Evolutionary conservation across 192 early-diverging fungal genomes (phyloP).

Genomic region (Pilaira anomala): DNA sequence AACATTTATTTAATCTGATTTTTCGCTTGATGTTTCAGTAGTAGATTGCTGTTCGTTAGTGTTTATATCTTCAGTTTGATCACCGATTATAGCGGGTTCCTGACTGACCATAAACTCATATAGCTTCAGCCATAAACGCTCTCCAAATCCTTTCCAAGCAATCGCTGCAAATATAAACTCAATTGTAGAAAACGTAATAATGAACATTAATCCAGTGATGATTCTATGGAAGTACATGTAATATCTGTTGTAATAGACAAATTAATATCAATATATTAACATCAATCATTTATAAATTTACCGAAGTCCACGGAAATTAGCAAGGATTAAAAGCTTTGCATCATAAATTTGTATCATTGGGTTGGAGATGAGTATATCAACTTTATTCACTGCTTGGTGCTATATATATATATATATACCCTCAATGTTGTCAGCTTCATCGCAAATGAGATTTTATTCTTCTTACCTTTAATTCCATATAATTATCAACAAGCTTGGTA

Average conservation of each 20-base stretch:
- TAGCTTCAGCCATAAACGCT: constrained; percentile 16
- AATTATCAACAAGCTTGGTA: constrained; percentile 29
- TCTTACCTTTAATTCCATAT: constrained; percentile 25
- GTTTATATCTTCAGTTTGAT: no score
- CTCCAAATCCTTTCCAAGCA: constrained; percentile 44
- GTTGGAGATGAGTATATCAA: constrained; percentile 41
- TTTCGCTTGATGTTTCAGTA: no score
- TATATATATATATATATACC: not conserved
- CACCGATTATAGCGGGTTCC: no score
- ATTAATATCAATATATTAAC: not conserved
- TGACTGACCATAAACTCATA: not conserved
- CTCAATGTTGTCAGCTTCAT: not conserved
- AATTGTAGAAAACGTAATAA: constrained; percentile 40
- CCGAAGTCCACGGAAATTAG: constrained; percentile 56
- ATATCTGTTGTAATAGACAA: constrained; percentile 28
- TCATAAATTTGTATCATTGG: constrained; percentile 47
- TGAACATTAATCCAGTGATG: constrained; percentile 45
- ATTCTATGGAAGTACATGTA: constrained; percentile 53
- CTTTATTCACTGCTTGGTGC: constrained; percentile 39
- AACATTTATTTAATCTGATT: no score
- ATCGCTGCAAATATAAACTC: constrained; percentile 48
- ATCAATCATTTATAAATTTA: constrained; percentile 15
- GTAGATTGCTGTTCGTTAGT: no score
- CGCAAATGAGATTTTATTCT: not conserved
- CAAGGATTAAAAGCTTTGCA: constrained; percentile 47